Evolutionary conservation across 176 grass and related monocot species (phyloP), one percentile per base, ranked within the genome.

Genomic region (Zoysia japonica): DNA sequence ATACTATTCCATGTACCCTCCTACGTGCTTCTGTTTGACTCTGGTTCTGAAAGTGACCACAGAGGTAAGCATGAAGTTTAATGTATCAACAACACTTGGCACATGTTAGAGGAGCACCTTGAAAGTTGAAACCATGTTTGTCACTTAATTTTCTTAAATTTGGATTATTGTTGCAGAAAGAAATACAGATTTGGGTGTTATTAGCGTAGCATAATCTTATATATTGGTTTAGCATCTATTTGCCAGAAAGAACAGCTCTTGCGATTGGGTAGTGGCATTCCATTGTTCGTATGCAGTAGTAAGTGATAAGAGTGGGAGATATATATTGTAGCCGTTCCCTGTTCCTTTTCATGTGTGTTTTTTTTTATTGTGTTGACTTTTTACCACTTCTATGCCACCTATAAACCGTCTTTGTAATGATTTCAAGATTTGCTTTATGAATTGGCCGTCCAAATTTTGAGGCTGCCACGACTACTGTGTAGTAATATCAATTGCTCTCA

Each of bases 401-500:
- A 61, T 61, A 61, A 61, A 4, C 57, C 5, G 1, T 36, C 19
- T 36, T 36, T 61, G 59, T 10, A 36, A 61, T 36, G 59, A 20
- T 3, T 61, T 36, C 19, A 11, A 36, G 36, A 10, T 61, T 36
- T 35, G 5, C 16, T 55, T 8, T 9, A 19, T 20, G 55, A 57
- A 19, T 19, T 60, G 16, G 19, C 44, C 43, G 1, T 60, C 40
- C 0, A 1, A 60, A 17, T 47, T 77, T 66, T 65, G 9, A 52
- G 1, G 16, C 3, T 40, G 12, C 3, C 37, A 14, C 11, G 4
- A 12, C 61, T 12, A 2, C 2, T 55, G 20, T 36, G 72, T 9
- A 73, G 72, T 9, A 73, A 19, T 85, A 38, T 86, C 45, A 6
- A 6, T 11, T 52, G 47, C 0, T 49, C 70, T 35, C 38, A 72